These are phyloP conservation scores for Sporormia fimetaria DNA, from an alignment of 495 filamentous ascomycete species.

Conservation along the genomic window DNA sequence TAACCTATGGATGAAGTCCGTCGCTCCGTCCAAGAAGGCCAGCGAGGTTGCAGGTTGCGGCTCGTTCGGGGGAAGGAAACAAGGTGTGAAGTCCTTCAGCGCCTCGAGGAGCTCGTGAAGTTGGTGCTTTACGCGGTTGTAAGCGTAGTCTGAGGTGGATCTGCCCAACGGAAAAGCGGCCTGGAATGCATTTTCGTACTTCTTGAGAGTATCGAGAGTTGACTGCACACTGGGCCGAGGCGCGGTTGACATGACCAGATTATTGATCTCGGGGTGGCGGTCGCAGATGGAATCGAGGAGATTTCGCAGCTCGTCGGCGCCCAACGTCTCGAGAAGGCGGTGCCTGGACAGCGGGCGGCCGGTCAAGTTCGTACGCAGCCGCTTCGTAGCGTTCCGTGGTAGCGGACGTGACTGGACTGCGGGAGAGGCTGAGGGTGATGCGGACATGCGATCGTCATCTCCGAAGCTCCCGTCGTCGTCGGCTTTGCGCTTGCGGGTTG, in stretches of 20 bases:
- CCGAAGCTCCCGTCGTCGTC: slow-evolving; percentile 51
- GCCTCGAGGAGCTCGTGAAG: slow-evolving; percentile 76
- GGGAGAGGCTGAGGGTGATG: slow-evolving; percentile 73
- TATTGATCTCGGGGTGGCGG: slow-evolving; percentile 66
- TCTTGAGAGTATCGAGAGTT: slow-evolving; percentile 64
- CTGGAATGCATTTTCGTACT: slow-evolving; percentile 66
- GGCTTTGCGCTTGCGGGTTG: slow-evolving; percentile 73
- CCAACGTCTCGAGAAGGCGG: slow-evolving; percentile 81
- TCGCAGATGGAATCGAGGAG: slow-evolving; percentile 82
- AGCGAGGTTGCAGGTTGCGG: slow-evolving; percentile 65
- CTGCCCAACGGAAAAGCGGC: slow-evolving; percentile 82
- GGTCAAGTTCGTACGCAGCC: slow-evolving; percentile 52
- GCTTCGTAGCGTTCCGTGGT: slow-evolving; percentile 52
- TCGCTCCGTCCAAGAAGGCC: slow-evolving; percentile 77
- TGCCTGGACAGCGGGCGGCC: slow-evolving; percentile 72
- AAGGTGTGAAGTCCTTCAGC: slow-evolving; percentile 82
- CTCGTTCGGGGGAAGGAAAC: slow-evolving; percentile 89
- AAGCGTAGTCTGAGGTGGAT: slow-evolving; percentile 79
- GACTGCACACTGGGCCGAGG: slow-evolving; percentile 73
- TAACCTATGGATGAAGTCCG: slow-evolving; percentile 75
- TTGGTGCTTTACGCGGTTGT: slow-evolving; percentile 78
- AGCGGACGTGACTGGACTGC: slow-evolving; percentile 51
- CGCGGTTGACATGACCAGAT: slow-evolving; percentile 74
- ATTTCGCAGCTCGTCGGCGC: slow-evolving; percentile 65
- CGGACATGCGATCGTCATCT: slow-evolving; percentile 73